Base-by-base conservation (phyloP, 257 asterid species). In the Capsicum pubescens region DNA sequence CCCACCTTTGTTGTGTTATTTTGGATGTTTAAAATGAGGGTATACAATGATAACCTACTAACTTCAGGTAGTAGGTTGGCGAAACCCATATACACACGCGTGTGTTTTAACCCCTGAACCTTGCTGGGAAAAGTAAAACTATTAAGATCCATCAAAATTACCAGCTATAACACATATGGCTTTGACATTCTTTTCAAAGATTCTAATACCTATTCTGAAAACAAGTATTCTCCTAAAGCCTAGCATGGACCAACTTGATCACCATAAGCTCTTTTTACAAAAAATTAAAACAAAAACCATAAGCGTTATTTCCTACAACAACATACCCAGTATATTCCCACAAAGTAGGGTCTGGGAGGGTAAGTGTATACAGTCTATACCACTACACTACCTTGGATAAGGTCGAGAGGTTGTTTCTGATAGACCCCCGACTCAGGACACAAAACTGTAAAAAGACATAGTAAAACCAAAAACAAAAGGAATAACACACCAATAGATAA, bases 191-290 rank as follows among this genome's bases (percentile, higher is more conserved):
- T 68, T 36, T 36, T 36, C 11, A 2, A 21, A 52, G n/a, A 8
- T 76, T 63, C 52, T 52, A 52, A 74, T 5, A 21, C 46, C 14
- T 21, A 61, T 14, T 76, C 81, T 50, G 46, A 76, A 19, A 21
- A 36, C 81, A 76, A 50, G 63, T 76, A 52, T 50, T 64, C 70
- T 64, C 81, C 59, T 13, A 52, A 76, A 76, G 52, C 61, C 61
- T 52, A 21, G 81, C 81, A 50, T 52, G 52, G 63, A 76, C 55
- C 79, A 69, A 76, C 46, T 76, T 26, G 46, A 52, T 21, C 13
- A 36, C 1, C 39, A 50, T 50, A 50, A 50, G 58, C 46, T 50
- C 7, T 7, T 50, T 50, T 74, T n/a, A 26, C 36, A 48, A 11
- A 19, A 36, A 72, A 44, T 71, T 12, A 76, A 55, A 52, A 76